phyloP scores from a whole-genome alignment of 768 basidiomycete genomes.

The Cubamyces sp. region DNA sequence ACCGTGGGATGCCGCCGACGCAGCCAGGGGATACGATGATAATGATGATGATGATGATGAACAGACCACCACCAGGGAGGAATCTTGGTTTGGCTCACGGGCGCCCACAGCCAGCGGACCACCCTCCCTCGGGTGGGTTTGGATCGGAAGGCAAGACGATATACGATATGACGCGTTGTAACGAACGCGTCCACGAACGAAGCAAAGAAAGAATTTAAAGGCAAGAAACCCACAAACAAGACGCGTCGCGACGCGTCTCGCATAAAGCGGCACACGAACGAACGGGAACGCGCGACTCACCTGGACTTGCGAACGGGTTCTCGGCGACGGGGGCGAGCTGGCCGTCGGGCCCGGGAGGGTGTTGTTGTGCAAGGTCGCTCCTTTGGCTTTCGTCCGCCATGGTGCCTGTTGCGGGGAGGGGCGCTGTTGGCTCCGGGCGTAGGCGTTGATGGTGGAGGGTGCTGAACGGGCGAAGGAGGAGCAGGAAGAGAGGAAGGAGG shows the following conservation, averaged over 20 bases:
- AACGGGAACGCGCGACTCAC: constrained; percentile 4
- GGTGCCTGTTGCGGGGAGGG: background rate
- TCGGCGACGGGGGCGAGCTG: background rate
- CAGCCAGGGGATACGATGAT: too few relatives aligned
- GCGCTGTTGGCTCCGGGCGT: background rate
- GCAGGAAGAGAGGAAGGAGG: constrained; percentile 1
- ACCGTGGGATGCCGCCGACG: too few relatives aligned
- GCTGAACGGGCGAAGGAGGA: background rate
- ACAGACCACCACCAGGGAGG: too few relatives aligned
- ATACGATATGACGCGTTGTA: background rate
- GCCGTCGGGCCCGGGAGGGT: background rate
- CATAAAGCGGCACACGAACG: background rate
- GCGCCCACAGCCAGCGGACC: too few relatives aligned
- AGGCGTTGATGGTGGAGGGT: background rate
- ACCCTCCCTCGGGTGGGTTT: too few relatives aligned
- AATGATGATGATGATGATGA: too few relatives aligned
- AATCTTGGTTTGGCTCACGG: too few relatives aligned
- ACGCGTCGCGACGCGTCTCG: constrained; percentile 1
- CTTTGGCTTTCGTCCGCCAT: constrained; percentile 13
- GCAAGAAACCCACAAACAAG: background rate
- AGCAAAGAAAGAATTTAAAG: background rate
- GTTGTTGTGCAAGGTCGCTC: background rate
- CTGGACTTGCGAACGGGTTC: constrained; percentile 20
- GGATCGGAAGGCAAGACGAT: too few relatives aligned
- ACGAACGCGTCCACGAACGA: background rate